Percentiles rank a stretch among this genome's conserved stretches.
Evolutionary conservation across 257 asterid species (phyloP).

Genomic region (Lycium barbarum): DNA sequence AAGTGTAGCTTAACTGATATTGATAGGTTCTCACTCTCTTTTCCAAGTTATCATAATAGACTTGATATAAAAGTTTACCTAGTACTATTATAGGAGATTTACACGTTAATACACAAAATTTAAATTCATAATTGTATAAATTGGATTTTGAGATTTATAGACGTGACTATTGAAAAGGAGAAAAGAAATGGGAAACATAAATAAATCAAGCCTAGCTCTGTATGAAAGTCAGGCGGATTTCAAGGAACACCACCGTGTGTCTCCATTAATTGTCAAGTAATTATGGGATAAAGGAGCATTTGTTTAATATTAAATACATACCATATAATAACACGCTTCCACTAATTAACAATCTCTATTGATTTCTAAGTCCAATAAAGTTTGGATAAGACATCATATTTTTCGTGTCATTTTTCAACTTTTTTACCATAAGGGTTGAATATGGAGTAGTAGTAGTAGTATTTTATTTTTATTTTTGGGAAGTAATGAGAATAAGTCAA

Average conservation of each 20-base stretch:
- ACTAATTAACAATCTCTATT: conserved; percentile 23
- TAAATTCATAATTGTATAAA: too few species aligned
- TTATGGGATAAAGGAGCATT: neutral
- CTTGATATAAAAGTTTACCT: too few species aligned
- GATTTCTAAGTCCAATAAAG: conserved; percentile 21
- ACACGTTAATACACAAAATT: too few species aligned
- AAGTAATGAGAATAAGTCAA: conserved; percentile 9
- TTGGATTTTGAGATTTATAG: too few species aligned
- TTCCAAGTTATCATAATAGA: too few species aligned
- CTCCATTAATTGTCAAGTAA: neutral
- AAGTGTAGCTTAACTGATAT: too few species aligned
- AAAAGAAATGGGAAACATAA: conserved; percentile 1
- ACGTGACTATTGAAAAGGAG: neutral
- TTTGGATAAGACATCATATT: conserved; percentile 25
- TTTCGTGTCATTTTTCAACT: neutral
- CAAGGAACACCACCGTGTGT: conserved; percentile 24
- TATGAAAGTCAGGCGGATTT: conserved; percentile 14
- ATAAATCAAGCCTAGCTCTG: neutral
- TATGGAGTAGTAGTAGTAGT: neutral
- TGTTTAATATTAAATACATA: neutral
- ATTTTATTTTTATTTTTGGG: neutral
- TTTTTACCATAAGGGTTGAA: neutral
- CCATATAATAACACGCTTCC: conserved; percentile 26
- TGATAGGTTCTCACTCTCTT: too few species aligned
- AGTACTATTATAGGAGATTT: too few species aligned